Evolutionary conservation across 306 rosid species (phyloP).

Genomic region (Malus orientalis): DNA sequence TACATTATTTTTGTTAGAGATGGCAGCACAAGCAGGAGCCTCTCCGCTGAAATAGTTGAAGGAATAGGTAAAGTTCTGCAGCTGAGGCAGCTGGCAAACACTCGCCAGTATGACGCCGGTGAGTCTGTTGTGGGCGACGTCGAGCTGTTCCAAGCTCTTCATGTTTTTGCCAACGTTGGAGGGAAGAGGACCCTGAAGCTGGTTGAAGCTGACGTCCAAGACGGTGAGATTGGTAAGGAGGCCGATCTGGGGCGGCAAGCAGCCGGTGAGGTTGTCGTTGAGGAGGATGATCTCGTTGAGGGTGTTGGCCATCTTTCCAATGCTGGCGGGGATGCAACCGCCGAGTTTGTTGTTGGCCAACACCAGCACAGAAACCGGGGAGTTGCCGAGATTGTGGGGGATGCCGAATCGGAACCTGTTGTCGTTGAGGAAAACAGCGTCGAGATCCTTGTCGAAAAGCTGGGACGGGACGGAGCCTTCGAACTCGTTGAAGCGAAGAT

Average conservation of each 20-base stretch:
- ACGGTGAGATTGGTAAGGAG: slow-evolving; percentile 6
- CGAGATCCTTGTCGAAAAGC: slow-evolving; percentile 20
- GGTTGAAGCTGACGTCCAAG: slow-evolving; percentile 20
- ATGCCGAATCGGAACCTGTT: slow-evolving; percentile 22
- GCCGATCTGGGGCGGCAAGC: slow-evolving; percentile 25
- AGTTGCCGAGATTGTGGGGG: slow-evolving; percentile 20
- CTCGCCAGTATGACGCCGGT: slow-evolving; percentile 11
- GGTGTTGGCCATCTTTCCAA: slow-evolving; percentile 21
- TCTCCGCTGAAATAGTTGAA: slow-evolving; percentile 24
- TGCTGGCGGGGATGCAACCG: slow-evolving; percentile 21
- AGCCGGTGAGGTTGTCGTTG: slow-evolving; percentile 24
- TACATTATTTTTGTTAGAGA: not conserved
- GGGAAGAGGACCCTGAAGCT: slow-evolving; percentile 18
- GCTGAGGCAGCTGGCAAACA: slow-evolving; percentile 10
- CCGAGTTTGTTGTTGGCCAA: slow-evolving; percentile 25
- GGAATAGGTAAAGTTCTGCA: slow-evolving; percentile 17
- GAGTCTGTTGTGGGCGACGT: slow-evolving; percentile 13
- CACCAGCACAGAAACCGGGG: slow-evolving; percentile 24
- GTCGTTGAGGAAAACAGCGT: slow-evolving; percentile 20
- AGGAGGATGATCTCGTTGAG: slow-evolving; percentile 21
- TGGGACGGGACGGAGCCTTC: slow-evolving; percentile 18
- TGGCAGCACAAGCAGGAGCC: slow-evolving; percentile 8
- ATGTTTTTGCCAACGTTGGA: not conserved
- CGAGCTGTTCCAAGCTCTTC: slow-evolving; percentile 20
- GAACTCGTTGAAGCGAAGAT: slow-evolving; percentile 24